Percentiles rank a stretch among this genome's conserved stretches.
Conservation (phyloP, 202 grass and related monocot species). For the Dendrocalamus latiflorus region DNA sequence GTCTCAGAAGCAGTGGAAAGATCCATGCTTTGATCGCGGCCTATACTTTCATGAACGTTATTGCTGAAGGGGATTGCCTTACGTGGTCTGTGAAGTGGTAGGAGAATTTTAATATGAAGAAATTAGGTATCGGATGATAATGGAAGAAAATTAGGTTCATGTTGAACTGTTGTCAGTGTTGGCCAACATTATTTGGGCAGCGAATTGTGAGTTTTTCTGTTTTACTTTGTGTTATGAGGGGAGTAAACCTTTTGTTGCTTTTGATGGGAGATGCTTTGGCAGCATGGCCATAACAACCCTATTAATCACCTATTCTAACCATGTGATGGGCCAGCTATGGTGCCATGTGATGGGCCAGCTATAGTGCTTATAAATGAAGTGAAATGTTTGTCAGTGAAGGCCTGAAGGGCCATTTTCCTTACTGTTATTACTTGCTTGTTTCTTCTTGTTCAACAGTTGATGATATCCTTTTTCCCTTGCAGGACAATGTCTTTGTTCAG, state of each 20-base stretch:
- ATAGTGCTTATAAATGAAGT: neutral
- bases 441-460: neutral
- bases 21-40: neutral
- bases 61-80: neutral
- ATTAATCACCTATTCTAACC: neutral
- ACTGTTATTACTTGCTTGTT: neutral
- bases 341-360: no score
- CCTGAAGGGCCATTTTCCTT: neutral
- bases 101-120: neutral
- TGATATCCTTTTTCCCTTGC: constrained; percentile 10
- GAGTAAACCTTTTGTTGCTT: neutral
- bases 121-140: neutral
- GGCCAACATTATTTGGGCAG: neutral
- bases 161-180: neutral
- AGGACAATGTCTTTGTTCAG: constrained; percentile 98
- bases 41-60: neutral
- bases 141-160: neutral
- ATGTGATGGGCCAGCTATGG: neutral
- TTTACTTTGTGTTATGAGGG: neutral
- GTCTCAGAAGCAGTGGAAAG: neutral
- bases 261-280: neutral
- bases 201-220: neutral
- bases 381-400: neutral
- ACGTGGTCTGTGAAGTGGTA: neutral
- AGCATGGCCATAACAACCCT: neutral